Evolutionary conservation across 2,329 filamentous ascomycete genomes (phyloP).

Genomic region (Exophiala bonariae): DNA sequence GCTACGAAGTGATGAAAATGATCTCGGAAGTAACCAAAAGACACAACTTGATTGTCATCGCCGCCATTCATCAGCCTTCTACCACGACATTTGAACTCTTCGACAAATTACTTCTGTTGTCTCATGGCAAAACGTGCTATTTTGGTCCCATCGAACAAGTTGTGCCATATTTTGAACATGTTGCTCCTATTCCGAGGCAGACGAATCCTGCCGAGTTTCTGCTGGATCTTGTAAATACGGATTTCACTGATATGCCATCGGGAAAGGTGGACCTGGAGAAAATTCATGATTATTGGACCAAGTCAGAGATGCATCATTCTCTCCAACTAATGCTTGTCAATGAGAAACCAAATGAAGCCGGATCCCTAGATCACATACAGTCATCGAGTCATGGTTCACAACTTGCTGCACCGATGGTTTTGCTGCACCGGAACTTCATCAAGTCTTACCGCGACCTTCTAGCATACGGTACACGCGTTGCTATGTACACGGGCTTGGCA

Average conservation of each 20-base stretch:
- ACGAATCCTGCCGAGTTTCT: constrained; percentile 82
- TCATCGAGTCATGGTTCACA: constrained; percentile 5
- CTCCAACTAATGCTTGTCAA: not conserved
- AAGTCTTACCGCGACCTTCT: constrained; percentile 84
- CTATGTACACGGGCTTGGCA: constrained; percentile 68
- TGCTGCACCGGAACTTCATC: constrained; percentile 77
- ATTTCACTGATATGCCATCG: constrained; percentile 61
- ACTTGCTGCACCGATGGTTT: constrained; percentile 54
- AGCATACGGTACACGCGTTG: constrained; percentile 77
- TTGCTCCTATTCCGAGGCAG: constrained; percentile 66
- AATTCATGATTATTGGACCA: constrained; percentile 58
- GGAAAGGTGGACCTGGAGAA: constrained; percentile 45
- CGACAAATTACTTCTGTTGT: constrained; percentile 75
- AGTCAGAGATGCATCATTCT: constrained; percentile 8
- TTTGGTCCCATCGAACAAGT: constrained; percentile 64
- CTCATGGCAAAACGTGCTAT: constrained; percentile 69
- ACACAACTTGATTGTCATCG: constrained; percentile 69
- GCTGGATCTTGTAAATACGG: constrained; percentile 75
- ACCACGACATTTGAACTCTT: constrained; percentile 77
- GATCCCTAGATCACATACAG: not conserved
- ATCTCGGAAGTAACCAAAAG: constrained; percentile 63
- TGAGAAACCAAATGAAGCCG: not conserved
- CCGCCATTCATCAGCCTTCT: constrained; percentile 83
- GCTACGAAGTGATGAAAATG: constrained; percentile 74
- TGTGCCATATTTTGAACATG: constrained; percentile 61